Percentiles rank a stretch among this genome's conserved stretches.
These are phyloP conservation scores for Mycena capillaripes DNA, from an alignment of 768 basidiomycete species.

Conservation along the genomic window DNA sequence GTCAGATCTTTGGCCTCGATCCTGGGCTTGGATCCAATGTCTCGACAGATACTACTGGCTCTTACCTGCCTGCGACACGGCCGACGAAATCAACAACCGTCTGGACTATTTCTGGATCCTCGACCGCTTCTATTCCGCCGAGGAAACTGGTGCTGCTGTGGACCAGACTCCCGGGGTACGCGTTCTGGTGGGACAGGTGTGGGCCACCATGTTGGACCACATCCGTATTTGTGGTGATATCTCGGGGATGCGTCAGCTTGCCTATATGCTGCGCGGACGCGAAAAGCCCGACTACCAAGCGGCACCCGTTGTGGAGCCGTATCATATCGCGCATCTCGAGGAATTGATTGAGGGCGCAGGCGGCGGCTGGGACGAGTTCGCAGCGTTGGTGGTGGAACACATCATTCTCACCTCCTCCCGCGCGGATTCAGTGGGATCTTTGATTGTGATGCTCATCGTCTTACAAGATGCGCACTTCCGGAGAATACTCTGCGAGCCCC, in stretches of 20 bases:
- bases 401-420: background rate
- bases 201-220: background rate
- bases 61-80: conserved; percentile 10
- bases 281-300: background rate
- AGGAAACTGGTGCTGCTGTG: background rate
- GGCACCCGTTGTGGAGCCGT: background rate
- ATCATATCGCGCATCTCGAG: conserved; percentile 13
- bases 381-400: conserved; percentile 8
- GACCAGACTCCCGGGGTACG: conserved; percentile 15
- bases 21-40: conserved; percentile 17
- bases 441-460: background rate
- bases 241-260: background rate
- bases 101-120: conserved; percentile 14
- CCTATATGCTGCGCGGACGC: background rate
- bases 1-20: conserved; percentile 14
- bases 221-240: background rate
- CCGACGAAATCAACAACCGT: conserved; percentile 8
- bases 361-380: background rate
- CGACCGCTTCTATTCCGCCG: conserved; percentile 2
- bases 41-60: conserved; percentile 16
- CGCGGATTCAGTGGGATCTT: background rate
- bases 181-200: conserved; percentile 13
- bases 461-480: background rate
- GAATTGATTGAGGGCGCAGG: conserved; percentile 12
- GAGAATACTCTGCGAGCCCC: background rate